A percentile compares a stretch with the other conserved stretches of the same genome.
Conservation (phyloP, 768 basidiomycete species). For the Bullera alba region DNA sequence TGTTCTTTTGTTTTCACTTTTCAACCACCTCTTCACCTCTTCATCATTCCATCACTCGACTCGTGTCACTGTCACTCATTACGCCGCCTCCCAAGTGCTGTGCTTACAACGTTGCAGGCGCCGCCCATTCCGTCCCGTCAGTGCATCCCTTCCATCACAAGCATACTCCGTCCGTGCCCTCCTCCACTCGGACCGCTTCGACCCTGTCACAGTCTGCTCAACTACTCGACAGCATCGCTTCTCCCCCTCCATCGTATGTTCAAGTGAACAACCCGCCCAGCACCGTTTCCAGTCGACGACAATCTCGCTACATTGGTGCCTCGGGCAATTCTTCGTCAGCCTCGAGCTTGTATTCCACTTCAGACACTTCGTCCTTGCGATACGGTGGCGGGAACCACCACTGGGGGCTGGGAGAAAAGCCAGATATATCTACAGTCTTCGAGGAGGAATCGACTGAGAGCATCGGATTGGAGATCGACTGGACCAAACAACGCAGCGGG, state of each 20-base stretch:
- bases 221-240: background rate
- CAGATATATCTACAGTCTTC: conserved; percentile 38
- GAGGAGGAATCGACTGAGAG: conserved; percentile 29
- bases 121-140: background rate
- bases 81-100: too few species aligned
- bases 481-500: too few species aligned
- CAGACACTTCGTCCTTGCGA: conserved; percentile 19
- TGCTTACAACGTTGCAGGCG: too few species aligned
- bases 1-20: too few species aligned
- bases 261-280: background rate
- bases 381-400: conserved; percentile 3
- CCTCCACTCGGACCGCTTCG: conserved; percentile 1
- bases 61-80: too few species aligned
- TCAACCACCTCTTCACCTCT: too few species aligned
- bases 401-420: conserved; percentile 16
- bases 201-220: background rate
- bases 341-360: conserved; percentile 12
- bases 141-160: conserved; percentile 2
- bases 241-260: conserved; percentile 8
- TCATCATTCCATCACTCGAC: too few species aligned
- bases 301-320: conserved; percentile 22
- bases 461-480: too few species aligned
- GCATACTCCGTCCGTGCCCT: conserved; percentile 1
- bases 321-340: conserved; percentile 13
- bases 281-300: conserved; percentile 5